Evolutionary conservation across 306 rosid genomes (phyloP).

Genomic region (Rubus idaeus): DNA sequence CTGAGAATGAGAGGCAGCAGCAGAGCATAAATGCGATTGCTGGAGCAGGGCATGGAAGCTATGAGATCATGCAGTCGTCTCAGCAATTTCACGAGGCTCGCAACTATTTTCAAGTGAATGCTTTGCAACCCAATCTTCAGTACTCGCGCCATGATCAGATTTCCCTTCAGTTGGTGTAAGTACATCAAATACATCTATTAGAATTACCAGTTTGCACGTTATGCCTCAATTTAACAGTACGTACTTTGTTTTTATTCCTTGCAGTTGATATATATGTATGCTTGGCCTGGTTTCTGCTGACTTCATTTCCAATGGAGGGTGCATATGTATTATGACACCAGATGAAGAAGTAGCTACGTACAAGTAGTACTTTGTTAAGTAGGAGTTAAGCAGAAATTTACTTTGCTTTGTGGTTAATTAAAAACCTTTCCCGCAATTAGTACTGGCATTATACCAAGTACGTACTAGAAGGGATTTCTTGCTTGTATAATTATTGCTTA

Average conservation of each 20-base stretch:
- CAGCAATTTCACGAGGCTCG: conserved; percentile 56
- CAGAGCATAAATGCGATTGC: conserved; percentile 46
- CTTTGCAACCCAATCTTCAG: conserved; percentile 61
- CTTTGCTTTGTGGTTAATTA: conserved; percentile 7
- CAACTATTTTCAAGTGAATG: conserved; percentile 77
- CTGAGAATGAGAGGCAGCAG: conserved; percentile 74
- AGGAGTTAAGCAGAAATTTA: conserved; percentile 3
- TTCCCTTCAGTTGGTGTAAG: conserved; percentile 82
- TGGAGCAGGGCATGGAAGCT: conserved; percentile 45
- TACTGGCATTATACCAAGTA: not conserved
- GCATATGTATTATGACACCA: not conserved
- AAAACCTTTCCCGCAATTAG: not conserved
- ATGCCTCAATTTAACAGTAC: not conserved
- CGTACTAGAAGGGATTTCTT: conserved; percentile 10
- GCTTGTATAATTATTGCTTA: conserved; percentile 12
- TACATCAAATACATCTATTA: not conserved
- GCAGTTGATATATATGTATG: conserved; percentile 1
- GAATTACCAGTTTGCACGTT: not conserved
- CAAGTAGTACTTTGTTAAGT: not conserved
- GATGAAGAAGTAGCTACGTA: not conserved
- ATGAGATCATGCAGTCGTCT: conserved; percentile 60
- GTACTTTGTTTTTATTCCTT: not conserved
- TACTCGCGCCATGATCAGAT: conserved; percentile 71
- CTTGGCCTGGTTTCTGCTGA: conserved; percentile 9
- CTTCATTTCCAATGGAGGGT: not conserved